phyloP scores from a whole-genome alignment of 345 rosid species.

The Linum usitatissimum region DNA sequence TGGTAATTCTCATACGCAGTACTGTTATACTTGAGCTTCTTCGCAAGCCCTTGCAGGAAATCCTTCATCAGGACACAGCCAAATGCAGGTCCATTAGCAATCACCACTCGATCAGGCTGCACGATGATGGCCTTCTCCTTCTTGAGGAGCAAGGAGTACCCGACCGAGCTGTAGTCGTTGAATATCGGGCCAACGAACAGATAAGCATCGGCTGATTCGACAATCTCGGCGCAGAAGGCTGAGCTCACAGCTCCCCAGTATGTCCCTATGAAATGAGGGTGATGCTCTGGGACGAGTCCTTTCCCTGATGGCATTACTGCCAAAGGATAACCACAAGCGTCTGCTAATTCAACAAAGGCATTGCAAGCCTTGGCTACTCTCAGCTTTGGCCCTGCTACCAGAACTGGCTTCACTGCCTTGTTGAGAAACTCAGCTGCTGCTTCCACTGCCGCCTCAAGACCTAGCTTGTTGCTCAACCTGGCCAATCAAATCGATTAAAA shows the following conservation, averaged over 20 bases:
- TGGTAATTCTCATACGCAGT: conserved; percentile 64
- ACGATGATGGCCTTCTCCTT: conserved; percentile 71
- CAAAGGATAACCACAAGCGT: conserved; percentile 49
- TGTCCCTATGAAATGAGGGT: conserved; percentile 67
- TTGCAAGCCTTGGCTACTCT: conserved; percentile 43
- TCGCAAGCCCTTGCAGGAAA: conserved; percentile 46
- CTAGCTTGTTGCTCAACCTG: conserved; percentile 51
- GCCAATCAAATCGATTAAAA: not conserved
- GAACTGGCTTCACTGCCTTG: conserved; percentile 69
- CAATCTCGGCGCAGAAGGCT: conserved; percentile 68
- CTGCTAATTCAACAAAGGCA: conserved; percentile 54
- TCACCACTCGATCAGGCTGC: conserved; percentile 60
- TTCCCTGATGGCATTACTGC: conserved; percentile 73
- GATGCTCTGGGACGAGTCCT: conserved; percentile 63
- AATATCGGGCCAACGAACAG: conserved; percentile 75
- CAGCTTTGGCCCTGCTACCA: conserved; percentile 66
- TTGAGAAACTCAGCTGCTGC: conserved; percentile 66
- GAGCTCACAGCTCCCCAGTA: conserved; percentile 83
- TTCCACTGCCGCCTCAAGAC: conserved; percentile 60
- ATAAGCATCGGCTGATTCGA: conserved; percentile 79
- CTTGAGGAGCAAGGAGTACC: conserved; percentile 72
- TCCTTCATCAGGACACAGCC: conserved; percentile 76
- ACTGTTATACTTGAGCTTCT: conserved; percentile 38
- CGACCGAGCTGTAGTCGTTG: conserved; percentile 74
- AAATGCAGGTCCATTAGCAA: conserved; percentile 62